A percentile compares a stretch with the other conserved stretches of the same genome.
These are phyloP conservation scores for Suhomyces pyralidae DNA, from an alignment of 805 yeast species.

Conservation along the genomic window DNA sequence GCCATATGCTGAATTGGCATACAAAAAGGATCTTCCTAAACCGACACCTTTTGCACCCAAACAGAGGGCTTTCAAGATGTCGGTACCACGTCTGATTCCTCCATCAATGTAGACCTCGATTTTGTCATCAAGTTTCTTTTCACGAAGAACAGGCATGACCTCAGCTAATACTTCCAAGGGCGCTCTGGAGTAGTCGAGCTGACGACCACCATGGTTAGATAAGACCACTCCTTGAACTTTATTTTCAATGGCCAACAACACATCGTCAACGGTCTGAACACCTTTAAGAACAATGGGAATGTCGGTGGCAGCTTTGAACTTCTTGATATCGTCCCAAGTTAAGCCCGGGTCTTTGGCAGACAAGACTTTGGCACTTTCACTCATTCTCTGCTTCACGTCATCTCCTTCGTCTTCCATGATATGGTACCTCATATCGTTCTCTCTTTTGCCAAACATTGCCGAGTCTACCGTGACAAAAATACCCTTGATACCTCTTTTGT, in stretches of 20 bases:
- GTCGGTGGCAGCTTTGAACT: conserved; percentile 37
- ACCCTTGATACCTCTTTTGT: conserved; percentile 41
- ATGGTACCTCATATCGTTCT: conserved; percentile 43
- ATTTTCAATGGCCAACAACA: conserved; percentile 52
- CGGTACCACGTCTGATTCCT: conserved; percentile 75
- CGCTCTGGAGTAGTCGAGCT: conserved; percentile 59
- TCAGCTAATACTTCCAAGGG: conserved; percentile 62
- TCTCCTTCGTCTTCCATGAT: conserved; percentile 20
- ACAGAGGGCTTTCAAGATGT: conserved; percentile 70
- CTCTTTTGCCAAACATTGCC: conserved; percentile 52
- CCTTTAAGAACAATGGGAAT: conserved; percentile 54
- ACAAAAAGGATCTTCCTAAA: conserved; percentile 70
- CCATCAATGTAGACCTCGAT: conserved; percentile 72
- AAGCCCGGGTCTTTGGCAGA: conserved; percentile 43
- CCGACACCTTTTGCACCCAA: conserved; percentile 78
- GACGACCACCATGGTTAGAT: conserved; percentile 77
- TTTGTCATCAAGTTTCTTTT: conserved; percentile 41
- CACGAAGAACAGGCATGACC: conserved; percentile 45
- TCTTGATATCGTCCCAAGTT: conserved; percentile 37
- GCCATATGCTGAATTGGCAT: conserved; percentile 76
- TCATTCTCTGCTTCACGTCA: conserved; percentile 22
- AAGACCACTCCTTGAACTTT: conserved; percentile 64
- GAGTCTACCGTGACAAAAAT: conserved; percentile 56
- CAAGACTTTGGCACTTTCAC: conserved; percentile 27
- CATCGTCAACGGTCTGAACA: conserved; percentile 64